A percentile compares a stretch with the other conserved stretches of the same genome.
phyloP scores from a whole-genome alignment of 352 stramenopile genomes.

The Bremia lactucae region DNA sequence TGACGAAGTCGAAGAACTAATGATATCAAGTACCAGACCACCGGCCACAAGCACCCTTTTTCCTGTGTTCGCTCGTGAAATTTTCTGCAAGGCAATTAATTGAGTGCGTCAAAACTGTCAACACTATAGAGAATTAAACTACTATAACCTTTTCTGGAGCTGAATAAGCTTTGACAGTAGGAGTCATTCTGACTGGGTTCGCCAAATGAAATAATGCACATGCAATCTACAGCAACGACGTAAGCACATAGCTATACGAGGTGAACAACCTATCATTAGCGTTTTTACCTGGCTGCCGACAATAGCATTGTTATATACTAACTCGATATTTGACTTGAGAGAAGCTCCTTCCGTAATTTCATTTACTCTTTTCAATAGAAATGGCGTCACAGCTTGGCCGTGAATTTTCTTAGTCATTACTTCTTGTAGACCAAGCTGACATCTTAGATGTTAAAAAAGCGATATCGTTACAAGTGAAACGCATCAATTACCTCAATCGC shows the following conservation, averaged over 20 bases:
- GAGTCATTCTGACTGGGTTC: conserved; percentile 10
- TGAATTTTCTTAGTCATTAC: conserved; percentile 75
- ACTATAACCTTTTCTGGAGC: conserved; percentile 21
- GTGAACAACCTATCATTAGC: not conserved
- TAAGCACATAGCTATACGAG: not conserved
- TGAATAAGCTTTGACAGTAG: conserved; percentile 25
- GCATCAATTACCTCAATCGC: conserved; percentile 68
- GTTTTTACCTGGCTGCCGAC: conserved; percentile 86
- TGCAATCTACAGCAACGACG: conserved; percentile 34
- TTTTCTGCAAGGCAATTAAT: conserved; percentile 4
- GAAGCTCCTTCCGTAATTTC: conserved; percentile 90
- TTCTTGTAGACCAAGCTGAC: conserved; percentile 68
- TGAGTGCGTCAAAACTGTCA: no score
- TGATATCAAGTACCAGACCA: conserved; percentile 81
- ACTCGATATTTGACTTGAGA: conserved; percentile 92
- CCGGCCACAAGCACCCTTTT: conserved; percentile 76
- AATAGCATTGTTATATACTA: conserved; percentile 95
- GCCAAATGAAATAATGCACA: conserved; percentile 55
- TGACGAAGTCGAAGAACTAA: conserved; percentile 52
- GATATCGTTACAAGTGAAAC: not conserved
- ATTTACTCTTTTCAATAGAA: conserved; percentile 82
- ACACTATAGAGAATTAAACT: no score
- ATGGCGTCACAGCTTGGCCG: conserved; percentile 93
- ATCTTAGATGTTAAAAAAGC: conserved; percentile 1
- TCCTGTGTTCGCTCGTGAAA: not conserved